A percentile compares a stretch with the other conserved stretches of the same genome.
phyloP scores from a whole-genome alignment of 179 eudicot genomes.

The Silene noctiflora region DNA sequence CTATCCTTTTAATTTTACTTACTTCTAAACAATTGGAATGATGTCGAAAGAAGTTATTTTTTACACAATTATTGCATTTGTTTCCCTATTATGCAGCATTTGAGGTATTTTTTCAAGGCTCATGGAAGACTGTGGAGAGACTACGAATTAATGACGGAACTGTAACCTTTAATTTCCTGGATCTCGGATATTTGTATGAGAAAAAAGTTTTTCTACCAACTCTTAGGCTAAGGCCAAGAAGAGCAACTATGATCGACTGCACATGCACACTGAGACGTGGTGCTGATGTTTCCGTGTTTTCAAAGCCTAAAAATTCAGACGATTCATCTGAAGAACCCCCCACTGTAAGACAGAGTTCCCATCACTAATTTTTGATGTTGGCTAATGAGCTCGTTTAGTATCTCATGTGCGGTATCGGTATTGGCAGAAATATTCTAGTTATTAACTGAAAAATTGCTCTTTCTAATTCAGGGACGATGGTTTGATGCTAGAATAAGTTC shows the following conservation, averaged over 20 bases:
- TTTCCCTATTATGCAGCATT: slow-evolving; percentile 55
- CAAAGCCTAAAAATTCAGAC: slow-evolving; percentile 32
- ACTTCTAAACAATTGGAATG: neutral
- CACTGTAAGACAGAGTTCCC: slow-evolving; percentile 36
- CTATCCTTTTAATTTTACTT: neutral
- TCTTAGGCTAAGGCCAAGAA: slow-evolving; percentile 73
- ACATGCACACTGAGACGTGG: slow-evolving; percentile 80
- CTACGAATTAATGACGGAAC: slow-evolving; percentile 54
- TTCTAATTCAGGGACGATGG: slow-evolving; percentile 52
- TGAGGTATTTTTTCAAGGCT: slow-evolving; percentile 56
- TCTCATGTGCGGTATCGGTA: no score
- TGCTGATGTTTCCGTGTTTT: slow-evolving; percentile 63
- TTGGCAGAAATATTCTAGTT: no score
- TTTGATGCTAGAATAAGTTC: slow-evolving; percentile 74
- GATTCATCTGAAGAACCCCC: slow-evolving; percentile 39
- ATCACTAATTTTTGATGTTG: neutral
- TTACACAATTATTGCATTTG: neutral
- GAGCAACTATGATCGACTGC: slow-evolving; percentile 66
- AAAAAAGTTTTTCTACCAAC: slow-evolving; percentile 51
- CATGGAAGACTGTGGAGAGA: slow-evolving; percentile 70
- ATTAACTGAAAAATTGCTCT: slow-evolving; percentile 5
- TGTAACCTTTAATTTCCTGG: slow-evolving; percentile 41
- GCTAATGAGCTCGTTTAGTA: neutral
- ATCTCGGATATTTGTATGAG: slow-evolving; percentile 49
- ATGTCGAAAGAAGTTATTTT: neutral